phyloP scores from a whole-genome alignment of 83 land plant genomes.

The Thuja plicata region DNA sequence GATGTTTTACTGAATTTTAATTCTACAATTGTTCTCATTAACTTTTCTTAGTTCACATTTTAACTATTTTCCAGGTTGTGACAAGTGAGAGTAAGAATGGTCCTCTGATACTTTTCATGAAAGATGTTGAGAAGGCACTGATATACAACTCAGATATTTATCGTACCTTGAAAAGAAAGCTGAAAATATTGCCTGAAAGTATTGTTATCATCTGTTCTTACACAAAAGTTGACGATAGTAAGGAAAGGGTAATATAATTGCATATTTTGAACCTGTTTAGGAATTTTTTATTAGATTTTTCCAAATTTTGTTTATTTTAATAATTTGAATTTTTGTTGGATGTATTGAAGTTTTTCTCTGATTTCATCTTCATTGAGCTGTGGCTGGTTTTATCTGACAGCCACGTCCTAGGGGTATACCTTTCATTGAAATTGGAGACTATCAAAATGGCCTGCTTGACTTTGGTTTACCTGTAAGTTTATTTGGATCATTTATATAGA shows the following conservation, averaged over 20 bases:
- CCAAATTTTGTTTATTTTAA: neutral
- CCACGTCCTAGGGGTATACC: slow-evolving; percentile 71
- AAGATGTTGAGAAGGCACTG: slow-evolving; percentile 86
- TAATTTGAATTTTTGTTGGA: slow-evolving; percentile 1
- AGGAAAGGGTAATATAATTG: slow-evolving; percentile 49
- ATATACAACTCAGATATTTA: slow-evolving; percentile 60
- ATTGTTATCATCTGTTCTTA: slow-evolving; percentile 86
- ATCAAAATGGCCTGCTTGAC: slow-evolving; percentile 50
- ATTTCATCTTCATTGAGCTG: neutral
- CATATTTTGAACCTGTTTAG: neutral
- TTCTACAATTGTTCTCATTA: neutral
- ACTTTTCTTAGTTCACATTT: neutral
- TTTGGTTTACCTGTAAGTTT: slow-evolving; percentile 46
- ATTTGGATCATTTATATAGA: neutral
- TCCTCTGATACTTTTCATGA: slow-evolving; percentile 74
- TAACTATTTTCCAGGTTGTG: slow-evolving; percentile 53
- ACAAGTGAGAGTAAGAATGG: slow-evolving; percentile 65
- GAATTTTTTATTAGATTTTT: neutral
- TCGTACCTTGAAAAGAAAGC: slow-evolving; percentile 45
- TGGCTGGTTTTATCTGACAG: slow-evolving; percentile 33
- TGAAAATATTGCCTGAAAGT: slow-evolving; percentile 63
- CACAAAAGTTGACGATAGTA: slow-evolving; percentile 59
- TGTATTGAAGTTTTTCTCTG: neutral
- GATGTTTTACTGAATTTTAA: neutral
- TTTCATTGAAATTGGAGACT: slow-evolving; percentile 70